These are phyloP conservation scores for Solanum aculeatissimum DNA, from an alignment of 305 asterid species.

Conservation along the genomic window DNA sequence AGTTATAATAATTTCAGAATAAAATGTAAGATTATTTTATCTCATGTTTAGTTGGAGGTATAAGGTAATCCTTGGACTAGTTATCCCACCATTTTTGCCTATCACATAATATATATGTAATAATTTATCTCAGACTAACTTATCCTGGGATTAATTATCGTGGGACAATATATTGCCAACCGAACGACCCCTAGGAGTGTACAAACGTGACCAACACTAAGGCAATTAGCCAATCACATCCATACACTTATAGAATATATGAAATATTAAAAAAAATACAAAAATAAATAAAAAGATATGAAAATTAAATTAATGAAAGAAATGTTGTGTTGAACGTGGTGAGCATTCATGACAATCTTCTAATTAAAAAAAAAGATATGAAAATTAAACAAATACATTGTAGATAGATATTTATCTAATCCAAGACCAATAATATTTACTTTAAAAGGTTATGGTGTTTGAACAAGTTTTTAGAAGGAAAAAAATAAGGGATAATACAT, in stretches of 20 bases:
- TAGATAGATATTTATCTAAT: background rate
- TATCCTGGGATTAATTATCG: too few species aligned
- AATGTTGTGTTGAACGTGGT: background rate
- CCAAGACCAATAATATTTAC: background rate
- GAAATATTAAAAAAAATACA: background rate
- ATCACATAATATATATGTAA: too few species aligned
- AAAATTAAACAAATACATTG: background rate
- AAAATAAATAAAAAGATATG: too few species aligned
- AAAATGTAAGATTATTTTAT: too few species aligned
- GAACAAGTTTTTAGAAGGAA: background rate
- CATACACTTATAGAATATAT: background rate
- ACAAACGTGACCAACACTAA: background rate
- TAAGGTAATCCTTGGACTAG: too few species aligned
- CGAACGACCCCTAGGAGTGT: too few species aligned
- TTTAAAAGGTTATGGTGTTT: background rate
- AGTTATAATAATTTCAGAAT: too few species aligned
- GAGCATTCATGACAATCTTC: background rate
- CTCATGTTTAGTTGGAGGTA: too few species aligned
- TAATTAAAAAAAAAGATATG: background rate
- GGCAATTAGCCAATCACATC: background rate
- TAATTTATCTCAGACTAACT: too few species aligned
- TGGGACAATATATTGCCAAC: too few species aligned
- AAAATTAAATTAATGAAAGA: background rate
- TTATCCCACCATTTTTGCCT: too few species aligned
- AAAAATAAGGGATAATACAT: background rate